Base-by-base conservation (phyloP, 192 early-diverging fungal genomes). In the Backusella mclennaniae region DNA sequence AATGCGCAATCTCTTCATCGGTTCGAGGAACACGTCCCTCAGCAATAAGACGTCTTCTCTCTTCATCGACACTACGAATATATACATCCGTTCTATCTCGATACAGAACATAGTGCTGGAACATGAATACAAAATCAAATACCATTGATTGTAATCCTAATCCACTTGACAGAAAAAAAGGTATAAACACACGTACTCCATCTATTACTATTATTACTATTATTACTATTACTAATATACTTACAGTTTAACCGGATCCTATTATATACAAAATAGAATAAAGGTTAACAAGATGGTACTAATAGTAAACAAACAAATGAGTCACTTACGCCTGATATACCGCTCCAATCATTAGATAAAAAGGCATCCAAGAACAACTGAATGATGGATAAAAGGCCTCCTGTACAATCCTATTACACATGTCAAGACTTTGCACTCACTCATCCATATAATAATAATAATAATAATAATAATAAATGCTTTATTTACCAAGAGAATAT, bases 41-140 rank as follows among this genome's bases (percentile, higher is more conserved):
- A 5, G 63, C 74, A n/a, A 83, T 80, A 35, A 83, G 36, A 23
- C 67, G 69, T 21, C 75, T 71, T 19, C 82, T 53, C 52, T 83
- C 82, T 67, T 76, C 82, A 39, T 83, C 82, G 1, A 80, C 75
- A 23, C 77, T 71, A 21, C 75, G 69, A n/a, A 78, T 66, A 38
- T 79, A 80, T 26, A 72, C 56, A 38, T 89, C 82, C 0, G 67
- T 73, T 26, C 84, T 56, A 52, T 87, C 80, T 15, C 84, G 79
- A 81, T 94, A 96, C 23, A 94, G 76, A 0, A 96, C 82, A 76
- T 93, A 97, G 75, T 96, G 95, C 77, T 97, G 96, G 9, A 84
- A 67, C 76, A 96, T 89, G 69, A 97, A 97, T 12, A 96, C 38
- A 8, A 94, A 42, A 69, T 97, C 96, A 84, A 97, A 98, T 1